Base-by-base conservation (phyloP, 495 filamentous ascomycete genomes). In the Trichoderma reesei region DNA sequence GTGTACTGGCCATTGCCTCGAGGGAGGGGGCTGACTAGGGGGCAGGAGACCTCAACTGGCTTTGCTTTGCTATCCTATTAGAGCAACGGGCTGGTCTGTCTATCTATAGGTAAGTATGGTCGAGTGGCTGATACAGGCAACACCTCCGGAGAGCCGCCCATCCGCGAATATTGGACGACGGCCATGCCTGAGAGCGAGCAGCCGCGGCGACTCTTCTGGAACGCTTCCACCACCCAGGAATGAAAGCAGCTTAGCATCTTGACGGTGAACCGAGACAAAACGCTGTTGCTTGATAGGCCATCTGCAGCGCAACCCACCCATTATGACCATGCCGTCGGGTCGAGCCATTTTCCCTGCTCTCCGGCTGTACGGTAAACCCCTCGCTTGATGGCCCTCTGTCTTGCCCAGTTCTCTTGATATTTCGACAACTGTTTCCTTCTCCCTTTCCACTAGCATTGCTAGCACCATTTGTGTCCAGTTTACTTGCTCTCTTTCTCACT, bases 191-290 rank as follows among this genome's bases (percentile, higher is more conserved):
- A 26, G 26, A 26, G 26, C 26, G 26, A 4, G n/a, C 11, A 20
- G 46, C 46, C 51, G 51, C 51, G 51, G 51, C 51, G 51, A 56
- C 51, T 11, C 51, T 56, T 56, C 51, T 56, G 51, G 51, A 56
- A 20, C 34, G 51, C 5, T 54, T 14, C 31, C 16, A 33, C 8
- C 5, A 46, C 5, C 26, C n/a, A 46, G 42, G 5, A 7, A 39
- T 6, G 6, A 39, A 39, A 6, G 6, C 38, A 11, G 11, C 38
- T 7, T 39, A 39, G 38, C 38, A 39, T 7, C 38, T 39, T 11
- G 38, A 39, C 38, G 11, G 0, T 11, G 38, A 6, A 39, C 38
- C 38, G 38, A 39, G 11, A 11, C 1, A 2, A 39, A 11, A 39
- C 3, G 38, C 38, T 20, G 10, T 44, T 44, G 41, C 46, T 56